Base-by-base conservation (phyloP, 345 rosid genomes). In the Trapa bicornis region DNA sequence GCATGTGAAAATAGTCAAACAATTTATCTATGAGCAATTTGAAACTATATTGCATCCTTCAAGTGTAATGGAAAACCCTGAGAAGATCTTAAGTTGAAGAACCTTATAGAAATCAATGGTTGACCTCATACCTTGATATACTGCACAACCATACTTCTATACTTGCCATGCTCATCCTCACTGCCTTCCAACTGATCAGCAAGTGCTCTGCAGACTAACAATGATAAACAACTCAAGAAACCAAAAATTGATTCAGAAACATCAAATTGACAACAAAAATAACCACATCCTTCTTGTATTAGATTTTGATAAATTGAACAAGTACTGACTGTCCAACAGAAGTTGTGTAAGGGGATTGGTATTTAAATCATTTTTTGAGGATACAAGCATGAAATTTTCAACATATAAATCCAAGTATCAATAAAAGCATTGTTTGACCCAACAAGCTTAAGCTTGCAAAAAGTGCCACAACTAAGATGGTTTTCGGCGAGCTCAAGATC, bases 111-210 rank as follows among this genome's bases (percentile, higher is more conserved):
- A 29, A 8, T 9, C 7, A 3, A 58, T 5, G 32, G 11, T 10
- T 35, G 13, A 33, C 1, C 38, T 32, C 61, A 69, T 74, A 90
- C 98, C 82, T 72, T 68, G 68, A 93, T 86, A 77, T 87, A 88
- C 64, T 84, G 87, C 37, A 87, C 89, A 63, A 84, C 85, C 82
- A 84, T 83, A 73, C 74, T 82, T 41, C 97, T 87, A 67, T 84
- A 90, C 74, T 90, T 88, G 72, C 71, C 74, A 68, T 93, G 89
- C 74, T 85, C 85, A 63, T 87, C 96, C 76, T 90, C 94, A 50
- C 79, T 78, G 67, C 97, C 98, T 79, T 83, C 88, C 71, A 93
- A 79, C 77, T 93, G 97, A 81, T 90, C 96, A 6, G 97, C 96
- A 69, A 93, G 75, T 65, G 94, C 87, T 80, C 98, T 93, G 83